Base-by-base conservation (phyloP, 1,284 basidiomycete species). In the Pyrrhoderma lamaoense region DNA sequence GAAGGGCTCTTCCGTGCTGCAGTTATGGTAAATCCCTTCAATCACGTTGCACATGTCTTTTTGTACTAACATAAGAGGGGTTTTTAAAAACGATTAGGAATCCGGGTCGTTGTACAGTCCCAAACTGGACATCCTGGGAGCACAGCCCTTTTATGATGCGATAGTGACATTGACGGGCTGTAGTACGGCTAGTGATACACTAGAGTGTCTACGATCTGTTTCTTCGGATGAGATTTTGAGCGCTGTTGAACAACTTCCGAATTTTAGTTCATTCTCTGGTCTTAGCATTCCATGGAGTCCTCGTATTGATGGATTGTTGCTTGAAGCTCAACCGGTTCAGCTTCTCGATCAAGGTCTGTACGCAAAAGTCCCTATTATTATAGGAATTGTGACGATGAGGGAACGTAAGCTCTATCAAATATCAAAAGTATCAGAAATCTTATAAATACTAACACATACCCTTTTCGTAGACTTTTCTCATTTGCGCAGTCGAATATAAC, bases 81-180 rank as follows among this genome's bases (percentile, higher is more conserved):
- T n/a, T n/a, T n/a, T n/a, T n/a, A n/a, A n/a, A n/a, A n/a, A n/a
- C n/a, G n/a, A n/a, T 31, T 11, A 31, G 27, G 27, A 31, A 31
- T 31, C 27, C 11, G 27, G 27, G 11, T 31, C 27, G 5, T 31
- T 31, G 27, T 31, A 31, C 27, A 31, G 11, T 11, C 27, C 57
- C 13, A 56, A 51, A 39, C 40, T 57, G 11, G 56, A 21, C 19
- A 51, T 57, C 3, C 51, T 55, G 13, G 47, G 55, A 44, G 53
- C 57, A 13, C 56, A 60, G 40, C 57, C 54, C 49, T 49, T 58
- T 36, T 60, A 58, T 27, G 58, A 60, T 22, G 49, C 54, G 7
- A 50, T 55, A 23, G 51, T 54, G 8, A 49, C 38, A 3, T 39
- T 56, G 11, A 54, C 50, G n/a, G 57, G 57, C 23, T 60, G 58